A percentile compares a stretch with the other conserved stretches of the same genome.
Conservation (phyloP, 1,284 basidiomycete genomes). For the Trichosporon coremiiforme region DNA sequence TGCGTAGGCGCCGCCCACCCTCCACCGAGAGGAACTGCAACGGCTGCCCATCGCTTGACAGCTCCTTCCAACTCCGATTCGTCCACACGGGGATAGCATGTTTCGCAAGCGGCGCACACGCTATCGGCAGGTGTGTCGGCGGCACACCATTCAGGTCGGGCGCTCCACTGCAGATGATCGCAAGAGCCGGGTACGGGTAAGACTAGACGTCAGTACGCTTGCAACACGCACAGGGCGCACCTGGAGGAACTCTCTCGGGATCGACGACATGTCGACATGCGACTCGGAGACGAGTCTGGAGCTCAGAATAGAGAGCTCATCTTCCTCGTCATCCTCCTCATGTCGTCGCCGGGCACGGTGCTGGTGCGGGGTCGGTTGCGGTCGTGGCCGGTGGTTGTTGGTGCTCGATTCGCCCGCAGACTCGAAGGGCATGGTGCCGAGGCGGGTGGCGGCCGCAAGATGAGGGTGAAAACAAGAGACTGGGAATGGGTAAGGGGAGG, state of each 20-base stretch:
- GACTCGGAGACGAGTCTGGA: conserved; percentile 17
- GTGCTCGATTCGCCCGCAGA: neutral
- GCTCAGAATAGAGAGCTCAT: conserved; percentile 16
- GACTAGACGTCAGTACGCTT: conserved; percentile 30
- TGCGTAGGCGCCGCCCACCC: conserved; percentile 39
- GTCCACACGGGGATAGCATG: conserved; percentile 38
- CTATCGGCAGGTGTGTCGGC: conserved; percentile 18
- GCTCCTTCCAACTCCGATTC: conserved; percentile 41
- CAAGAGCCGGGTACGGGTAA: conserved; percentile 50
- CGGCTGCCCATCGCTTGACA: conserved; percentile 34
- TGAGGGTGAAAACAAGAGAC: neutral
- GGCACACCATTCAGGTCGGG: conserved; percentile 34
- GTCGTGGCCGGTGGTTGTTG: conserved; percentile 3
- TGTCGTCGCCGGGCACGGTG: neutral
- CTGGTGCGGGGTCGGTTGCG: conserved; percentile 7
- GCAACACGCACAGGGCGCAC: conserved; percentile 30
- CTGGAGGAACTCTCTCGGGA: conserved; percentile 45
- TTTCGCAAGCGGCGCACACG: neutral
- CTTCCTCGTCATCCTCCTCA: neutral
- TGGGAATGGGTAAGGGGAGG: neutral
- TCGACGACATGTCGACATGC: conserved; percentile 30
- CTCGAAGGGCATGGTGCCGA: conserved; percentile 4
- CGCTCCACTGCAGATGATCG: conserved; percentile 30
- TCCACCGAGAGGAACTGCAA: conserved; percentile 43
- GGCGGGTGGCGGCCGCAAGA: neutral